Conservation (phyloP, 352 stramenopile genomes). For the Phytophthora vignae region DNA sequence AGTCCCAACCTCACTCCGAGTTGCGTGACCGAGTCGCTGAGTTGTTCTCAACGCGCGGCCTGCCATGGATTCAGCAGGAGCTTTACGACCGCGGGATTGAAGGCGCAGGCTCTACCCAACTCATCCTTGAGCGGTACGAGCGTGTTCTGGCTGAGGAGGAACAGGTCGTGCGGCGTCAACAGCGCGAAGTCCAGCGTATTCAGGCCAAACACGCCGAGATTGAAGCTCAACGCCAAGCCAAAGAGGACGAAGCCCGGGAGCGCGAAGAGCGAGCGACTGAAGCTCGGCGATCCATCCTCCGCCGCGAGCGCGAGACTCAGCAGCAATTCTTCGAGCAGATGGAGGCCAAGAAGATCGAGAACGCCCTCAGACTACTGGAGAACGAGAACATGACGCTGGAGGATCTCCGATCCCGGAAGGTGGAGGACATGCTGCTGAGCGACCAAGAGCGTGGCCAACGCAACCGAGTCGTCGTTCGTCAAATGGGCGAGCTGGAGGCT, state of each 20-base stretch:
- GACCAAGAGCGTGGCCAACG: constrained; percentile 42
- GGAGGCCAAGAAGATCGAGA: constrained; percentile 57
- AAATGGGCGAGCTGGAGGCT: constrained; percentile 60
- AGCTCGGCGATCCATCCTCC: constrained; percentile 44
- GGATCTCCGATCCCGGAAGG: constrained; percentile 59
- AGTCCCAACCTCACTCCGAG: not conserved
- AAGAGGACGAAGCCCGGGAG: constrained; percentile 51
- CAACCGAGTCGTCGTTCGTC: constrained; percentile 46
- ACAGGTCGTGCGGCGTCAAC: constrained; percentile 10
- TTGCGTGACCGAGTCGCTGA: constrained; percentile 33
- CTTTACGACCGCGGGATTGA: constrained; percentile 79
- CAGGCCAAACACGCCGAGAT: constrained; percentile 42
- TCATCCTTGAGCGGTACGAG: constrained; percentile 59
- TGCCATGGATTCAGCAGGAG: constrained; percentile 86
- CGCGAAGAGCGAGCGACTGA: constrained; percentile 49
- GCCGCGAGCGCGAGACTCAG: constrained; percentile 53
- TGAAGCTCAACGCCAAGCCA: constrained; percentile 32
- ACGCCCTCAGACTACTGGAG: constrained; percentile 51
- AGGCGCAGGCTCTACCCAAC: constrained; percentile 48
- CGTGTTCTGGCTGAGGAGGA: constrained; percentile 51
- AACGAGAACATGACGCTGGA: constrained; percentile 63
- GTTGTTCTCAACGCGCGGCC: constrained; percentile 44
- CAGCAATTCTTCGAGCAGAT: constrained; percentile 69
- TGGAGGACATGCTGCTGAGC: constrained; percentile 41
- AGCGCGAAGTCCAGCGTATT: constrained; percentile 13